phyloP scores from a whole-genome alignment of 2,329 filamentous ascomycete genomes.

The Fusarium pseudocircinatum region DNA sequence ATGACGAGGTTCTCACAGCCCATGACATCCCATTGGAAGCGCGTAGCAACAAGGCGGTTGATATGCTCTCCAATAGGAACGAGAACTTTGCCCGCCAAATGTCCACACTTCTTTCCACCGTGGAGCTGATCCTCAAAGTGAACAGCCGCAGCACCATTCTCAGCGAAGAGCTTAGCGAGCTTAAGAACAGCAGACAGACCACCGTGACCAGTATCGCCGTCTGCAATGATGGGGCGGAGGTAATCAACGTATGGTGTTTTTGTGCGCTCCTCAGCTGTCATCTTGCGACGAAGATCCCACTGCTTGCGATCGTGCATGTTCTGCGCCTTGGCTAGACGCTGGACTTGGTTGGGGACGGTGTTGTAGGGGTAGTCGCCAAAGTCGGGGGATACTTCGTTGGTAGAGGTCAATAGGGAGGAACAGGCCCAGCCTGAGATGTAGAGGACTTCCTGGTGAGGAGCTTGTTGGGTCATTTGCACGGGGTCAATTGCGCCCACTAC shows the following conservation, averaged over 20 bases:
- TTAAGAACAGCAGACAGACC: slow-evolving; percentile 94
- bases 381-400: slow-evolving; percentile 97
- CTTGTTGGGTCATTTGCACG: slow-evolving; percentile 99
- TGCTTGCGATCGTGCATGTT: slow-evolving; percentile 97
- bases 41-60: slow-evolving; percentile 88
- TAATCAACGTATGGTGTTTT: slow-evolving; percentile 89
- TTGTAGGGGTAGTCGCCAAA: slow-evolving; percentile 99
- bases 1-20: slow-evolving; percentile 94
- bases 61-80: slow-evolving; percentile 96
- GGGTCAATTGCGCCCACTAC: slow-evolving; percentile 96
- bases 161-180: slow-evolving; percentile 95
- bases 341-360: slow-evolving; percentile 97
- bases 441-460: slow-evolving; percentile 91
- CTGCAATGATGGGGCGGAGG: slow-evolving; percentile 91
- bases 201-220: slow-evolving; percentile 95
- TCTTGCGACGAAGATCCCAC: slow-evolving; percentile 84
- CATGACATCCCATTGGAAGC: slow-evolving; percentile 99
- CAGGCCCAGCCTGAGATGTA: slow-evolving; percentile 99
- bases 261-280: slow-evolving; percentile 77
- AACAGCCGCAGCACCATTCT: slow-evolving; percentile 94
- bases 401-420: slow-evolving; percentile 89
- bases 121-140: slow-evolving; percentile 99
- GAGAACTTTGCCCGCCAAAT: slow-evolving; percentile 94
- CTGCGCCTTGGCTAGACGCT: slow-evolving; percentile 95
- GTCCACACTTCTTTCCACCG: slow-evolving; percentile 97